Evolutionary conservation across 371 early-diverging fungal genomes (phyloP).

Genomic region (Circinella umbellata): DNA sequence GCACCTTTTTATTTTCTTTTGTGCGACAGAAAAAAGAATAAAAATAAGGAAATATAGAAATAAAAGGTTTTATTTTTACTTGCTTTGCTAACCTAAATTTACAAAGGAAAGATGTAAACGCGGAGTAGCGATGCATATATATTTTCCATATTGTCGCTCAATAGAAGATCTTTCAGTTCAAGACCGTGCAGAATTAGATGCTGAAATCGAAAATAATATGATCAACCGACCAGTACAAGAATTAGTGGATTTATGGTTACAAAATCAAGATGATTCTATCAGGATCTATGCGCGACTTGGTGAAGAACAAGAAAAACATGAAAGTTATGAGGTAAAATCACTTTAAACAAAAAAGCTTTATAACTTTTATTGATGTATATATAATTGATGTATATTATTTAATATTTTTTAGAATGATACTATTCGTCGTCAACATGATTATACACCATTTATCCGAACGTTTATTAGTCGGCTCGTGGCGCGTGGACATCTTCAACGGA

Average conservation of each 20-base stretch:
- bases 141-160: slow-evolving; percentile 14
- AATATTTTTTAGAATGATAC: slow-evolving; percentile 22
- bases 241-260: slow-evolving; percentile 30
- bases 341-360: no score
- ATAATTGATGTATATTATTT: background rate
- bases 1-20: no score
- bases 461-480: slow-evolving; percentile 23
- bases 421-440: slow-evolving; percentile 29
- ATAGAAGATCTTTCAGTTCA: slow-evolving; percentile 23
- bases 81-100: slow-evolving; percentile 8
- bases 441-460: slow-evolving; percentile 31
- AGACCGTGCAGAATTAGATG: slow-evolving; percentile 17
- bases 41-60: no score
- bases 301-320: slow-evolving; percentile 30
- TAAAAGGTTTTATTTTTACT: no score
- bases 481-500: slow-evolving; percentile 26
- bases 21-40: no score
- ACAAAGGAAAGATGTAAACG: slow-evolving; percentile 21
- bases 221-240: slow-evolving; percentile 18
- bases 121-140: slow-evolving; percentile 12
- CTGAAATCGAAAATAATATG: slow-evolving; percentile 11
- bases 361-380: no score
- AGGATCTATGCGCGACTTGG: slow-evolving; percentile 19
- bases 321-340: slow-evolving; percentile 25
- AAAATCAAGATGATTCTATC: slow-evolving; percentile 30